Evolutionary conservation across 108 stramenopile species (phyloP), one percentile per base, ranked within the genome.

Genomic region (Nitzschia putrida): DNA sequence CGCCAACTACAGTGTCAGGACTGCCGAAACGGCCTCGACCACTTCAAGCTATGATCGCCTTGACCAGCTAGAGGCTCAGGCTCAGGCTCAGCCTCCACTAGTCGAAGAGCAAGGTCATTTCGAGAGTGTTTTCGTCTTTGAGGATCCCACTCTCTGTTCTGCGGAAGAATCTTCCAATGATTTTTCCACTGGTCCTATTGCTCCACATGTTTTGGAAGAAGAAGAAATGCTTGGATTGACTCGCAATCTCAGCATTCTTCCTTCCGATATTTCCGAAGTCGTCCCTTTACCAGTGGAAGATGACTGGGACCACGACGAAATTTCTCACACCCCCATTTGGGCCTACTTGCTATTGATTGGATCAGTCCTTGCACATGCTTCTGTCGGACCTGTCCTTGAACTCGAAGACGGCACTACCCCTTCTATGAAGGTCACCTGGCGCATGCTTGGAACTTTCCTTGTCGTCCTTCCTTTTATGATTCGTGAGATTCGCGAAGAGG

Each of bases 351-450:
- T 78, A 9, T 66, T 89, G n/a, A 53, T 76, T 0, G 26, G 57
- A 8, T 84, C 84, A 3, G 70, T 89, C 4, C 41, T 89, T 24
- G 78, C 84, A 11, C 47, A 87, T 2, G 72, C 80, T 13, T 58
- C 78, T n/a, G 67, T 83, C 49, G 86, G 84, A 22, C 82, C 83
- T 0, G 60, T 83, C 24, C 69, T 87, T 0, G 63, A 80, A 39
- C 60, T 87, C 22, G 83, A 87, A 80, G 74, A 61, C 16, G 73
- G 61, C 40, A 83, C 85, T 0, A 56, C 76, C n/a, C 51, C 77
- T 0, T 60, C 58, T 26, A 77, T 87, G 74, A 90, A 90, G 58
- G 49, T 83, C 37, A 72, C 74, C 18, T 90, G 89, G 89, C 44
- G 86, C 26, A 76, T 82, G 40, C 53, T n/a, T 23, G 77, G 69